Base-by-base conservation (phyloP, 2,329 filamentous ascomycete genomes). In the Diaporthe longicolla region DNA sequence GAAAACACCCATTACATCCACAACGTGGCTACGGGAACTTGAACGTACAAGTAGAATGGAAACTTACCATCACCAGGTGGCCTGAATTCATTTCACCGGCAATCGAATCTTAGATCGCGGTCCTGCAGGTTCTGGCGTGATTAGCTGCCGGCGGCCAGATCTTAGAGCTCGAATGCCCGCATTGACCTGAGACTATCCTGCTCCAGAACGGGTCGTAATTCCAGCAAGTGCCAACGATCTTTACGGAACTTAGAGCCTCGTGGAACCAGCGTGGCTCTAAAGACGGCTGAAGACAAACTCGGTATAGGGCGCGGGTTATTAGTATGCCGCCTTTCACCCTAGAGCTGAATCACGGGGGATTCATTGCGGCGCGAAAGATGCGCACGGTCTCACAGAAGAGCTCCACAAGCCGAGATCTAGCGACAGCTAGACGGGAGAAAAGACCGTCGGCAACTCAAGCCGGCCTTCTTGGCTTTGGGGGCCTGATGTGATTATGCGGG, bases 171-270 rank as follows among this genome's bases (percentile, higher is more conserved):
- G 32, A 40, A 37, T 52, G 1, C 1, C 45, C 63, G 63, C 63
- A 66, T 66, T 52, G 63, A 66, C 63, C 63, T 21, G 45, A 52
- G 63, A 10, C 45, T 66, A 52, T 37, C 29, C 15, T 45, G 63
- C 45, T 24, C 21, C n/a, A 37, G 45, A 40, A 2, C n/a, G 1
- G 61, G 48, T 4, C 45, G 21, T 35, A 50, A 21, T 29, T 2
- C n/a, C 21, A 52, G 10, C 15, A 66, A 26, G 45, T 26, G 29
- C 45, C 29, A 66, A 24, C 29, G 21, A 66, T 66, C 29, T 52
- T 21, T 37, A 19, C 13, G 29, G 29, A 24, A 3, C 29, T 3
- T 37, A 2, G 45, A 66, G 45, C 63, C 29, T 66, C 63, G 45
- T 52, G 63, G 29, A 19, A 32, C 11, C 52, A 52, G 45, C 15